Evolutionary conservation across 139 green algal species (phyloP).

Genomic region (Limnomonas spitsbergensis): DNA sequence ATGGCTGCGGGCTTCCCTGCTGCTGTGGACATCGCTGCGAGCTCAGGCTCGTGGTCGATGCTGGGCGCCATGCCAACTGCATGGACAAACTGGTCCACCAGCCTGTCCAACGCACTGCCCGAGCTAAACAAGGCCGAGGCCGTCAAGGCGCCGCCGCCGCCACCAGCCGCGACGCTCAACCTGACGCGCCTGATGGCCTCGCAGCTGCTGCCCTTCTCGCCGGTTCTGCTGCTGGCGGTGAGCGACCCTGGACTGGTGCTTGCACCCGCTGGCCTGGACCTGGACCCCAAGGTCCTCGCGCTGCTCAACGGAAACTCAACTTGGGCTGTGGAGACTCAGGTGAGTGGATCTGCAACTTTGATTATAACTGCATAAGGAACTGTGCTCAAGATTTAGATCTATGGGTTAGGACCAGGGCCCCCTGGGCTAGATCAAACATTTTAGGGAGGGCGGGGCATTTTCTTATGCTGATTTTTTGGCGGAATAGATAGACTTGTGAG

Average conservation of each 20-base stretch:
- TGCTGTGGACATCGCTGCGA: not conserved
- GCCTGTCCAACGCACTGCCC: not conserved
- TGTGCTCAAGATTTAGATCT: too few relatives aligned
- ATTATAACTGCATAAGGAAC: too few relatives aligned
- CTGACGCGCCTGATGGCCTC: too few relatives aligned
- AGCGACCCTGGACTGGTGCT: not conserved
- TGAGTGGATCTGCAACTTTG: too few relatives aligned
- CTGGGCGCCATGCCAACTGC: not conserved
- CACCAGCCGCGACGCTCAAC: too few relatives aligned
- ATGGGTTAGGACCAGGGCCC: too few relatives aligned
- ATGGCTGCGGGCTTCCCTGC: not conserved
- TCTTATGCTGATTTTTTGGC: too few relatives aligned
- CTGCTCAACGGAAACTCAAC: not conserved
- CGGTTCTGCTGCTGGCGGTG: not conserved
- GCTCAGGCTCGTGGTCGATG: not conserved
- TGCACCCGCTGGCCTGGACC: not conserved
- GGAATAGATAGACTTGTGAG: too few relatives aligned
- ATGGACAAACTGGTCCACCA: not conserved
- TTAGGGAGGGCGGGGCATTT: too few relatives aligned
- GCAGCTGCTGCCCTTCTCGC: not conserved
- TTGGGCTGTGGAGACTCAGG: not conserved
- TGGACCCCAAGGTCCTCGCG: not conserved
- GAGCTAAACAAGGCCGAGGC: not conserved
- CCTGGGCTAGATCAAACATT: too few relatives aligned
- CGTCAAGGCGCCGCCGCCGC: not conserved